phyloP scores from a whole-genome alignment of 2,329 filamentous ascomycete genomes.

The Colletotrichum aenigma region DNA sequence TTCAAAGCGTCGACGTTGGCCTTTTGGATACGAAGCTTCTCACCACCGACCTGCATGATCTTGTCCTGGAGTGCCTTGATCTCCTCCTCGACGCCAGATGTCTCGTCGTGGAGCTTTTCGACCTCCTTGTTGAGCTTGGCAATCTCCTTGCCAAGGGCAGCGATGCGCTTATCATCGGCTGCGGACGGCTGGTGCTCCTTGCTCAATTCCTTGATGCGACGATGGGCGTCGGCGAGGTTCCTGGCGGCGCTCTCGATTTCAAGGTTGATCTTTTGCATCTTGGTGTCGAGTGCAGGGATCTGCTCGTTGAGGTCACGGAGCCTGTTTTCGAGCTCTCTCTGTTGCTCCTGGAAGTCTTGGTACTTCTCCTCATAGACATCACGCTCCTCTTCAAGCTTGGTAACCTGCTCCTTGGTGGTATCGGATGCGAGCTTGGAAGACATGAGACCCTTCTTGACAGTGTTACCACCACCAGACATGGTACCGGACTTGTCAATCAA shows the following conservation, averaged over 20 bases:
- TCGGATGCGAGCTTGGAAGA: conserved; percentile 93
- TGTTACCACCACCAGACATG: conserved; percentile 95
- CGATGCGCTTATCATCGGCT: conserved; percentile 76
- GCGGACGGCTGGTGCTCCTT: conserved; percentile 83
- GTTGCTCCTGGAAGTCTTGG: conserved; percentile 82
- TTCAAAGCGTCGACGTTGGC: conserved; percentile 89
- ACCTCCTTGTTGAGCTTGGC: conserved; percentile 77
- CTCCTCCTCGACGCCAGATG: conserved; percentile 87
- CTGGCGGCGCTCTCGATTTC: conserved; percentile 87
- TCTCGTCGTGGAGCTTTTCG: conserved; percentile 80
- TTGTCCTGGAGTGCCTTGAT: conserved; percentile 93
- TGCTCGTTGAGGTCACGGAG: conserved; percentile 76
- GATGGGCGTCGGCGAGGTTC: conserved; percentile 83
- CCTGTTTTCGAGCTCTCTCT: conserved; percentile 76
- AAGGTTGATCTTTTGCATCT: conserved; percentile 87
- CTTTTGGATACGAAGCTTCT: conserved; percentile 88
- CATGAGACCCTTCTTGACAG: conserved; percentile 92
- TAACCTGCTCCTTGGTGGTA: conserved; percentile 85
- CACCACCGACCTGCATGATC: conserved; percentile 98
- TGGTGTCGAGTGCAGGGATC: conserved; percentile 85
- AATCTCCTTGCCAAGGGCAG: conserved; percentile 78
- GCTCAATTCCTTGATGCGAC: conserved; percentile 83
- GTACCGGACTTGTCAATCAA: conserved; percentile 98
- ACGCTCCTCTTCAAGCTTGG: conserved; percentile 84
- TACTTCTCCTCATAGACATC: conserved; percentile 85